phyloP scores from a whole-genome alignment of 257 asterid genomes.

The Nemophila menziesii region DNA sequence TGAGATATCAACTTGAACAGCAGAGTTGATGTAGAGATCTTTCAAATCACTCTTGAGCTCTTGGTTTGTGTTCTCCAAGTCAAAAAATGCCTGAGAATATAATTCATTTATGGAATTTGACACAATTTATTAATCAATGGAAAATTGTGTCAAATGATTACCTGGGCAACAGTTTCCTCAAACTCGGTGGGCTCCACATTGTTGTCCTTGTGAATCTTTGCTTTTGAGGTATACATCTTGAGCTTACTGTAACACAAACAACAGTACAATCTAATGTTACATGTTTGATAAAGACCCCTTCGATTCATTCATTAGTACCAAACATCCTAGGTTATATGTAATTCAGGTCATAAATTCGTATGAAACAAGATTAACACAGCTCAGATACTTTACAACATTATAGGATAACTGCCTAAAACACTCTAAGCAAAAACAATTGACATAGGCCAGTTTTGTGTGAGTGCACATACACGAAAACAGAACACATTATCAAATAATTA shows the following conservation, averaged over 20 bases:
- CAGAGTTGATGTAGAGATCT: constrained; percentile 79
- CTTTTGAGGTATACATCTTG: constrained; percentile 67
- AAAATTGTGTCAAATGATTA: constrained; percentile 3
- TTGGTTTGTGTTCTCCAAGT: constrained; percentile 73
- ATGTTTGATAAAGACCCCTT: no score
- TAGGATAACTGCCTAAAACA: no score
- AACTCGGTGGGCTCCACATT: constrained; percentile 77
- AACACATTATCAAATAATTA: no score
- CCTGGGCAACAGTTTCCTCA: constrained; percentile 85
- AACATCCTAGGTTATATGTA: no score
- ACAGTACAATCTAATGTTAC: not conserved
- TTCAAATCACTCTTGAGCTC: constrained; percentile 78
- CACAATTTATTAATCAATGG: not conserved
- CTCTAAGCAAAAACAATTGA: no score
- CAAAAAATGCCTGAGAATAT: constrained; percentile 54
- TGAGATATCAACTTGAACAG: constrained; percentile 57
- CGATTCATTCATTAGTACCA: no score
- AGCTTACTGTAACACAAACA: constrained; percentile 13
- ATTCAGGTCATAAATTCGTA: no score
- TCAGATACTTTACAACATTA: no score
- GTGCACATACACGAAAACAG: no score
- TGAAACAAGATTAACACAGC: no score
- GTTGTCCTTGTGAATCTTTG: constrained; percentile 68
- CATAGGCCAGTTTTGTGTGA: no score
- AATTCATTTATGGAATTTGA: not conserved